Base-by-base conservation (phyloP, 495 filamentous ascomycete genomes). In the Podospora comata region DNA sequence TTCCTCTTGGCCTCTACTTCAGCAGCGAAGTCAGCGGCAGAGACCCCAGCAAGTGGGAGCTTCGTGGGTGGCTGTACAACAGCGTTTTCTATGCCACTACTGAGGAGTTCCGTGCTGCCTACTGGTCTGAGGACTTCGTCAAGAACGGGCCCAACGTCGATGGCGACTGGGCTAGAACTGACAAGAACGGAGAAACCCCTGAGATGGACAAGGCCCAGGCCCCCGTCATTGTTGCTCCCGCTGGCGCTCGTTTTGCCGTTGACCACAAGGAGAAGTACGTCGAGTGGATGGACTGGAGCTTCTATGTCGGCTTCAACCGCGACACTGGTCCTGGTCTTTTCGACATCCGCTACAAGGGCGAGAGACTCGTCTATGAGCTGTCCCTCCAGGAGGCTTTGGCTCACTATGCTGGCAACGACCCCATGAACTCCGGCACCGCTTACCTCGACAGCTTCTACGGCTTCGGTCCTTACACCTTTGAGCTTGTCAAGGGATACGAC, bases 311-410 rank as follows among this genome's bases (percentile, higher is more conserved):
- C 15, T 83, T 81, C 62, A 76, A 71, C 32, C 70, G 77, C 26
- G 84, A 83, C 64, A 75, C 78, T 3, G 84, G 83, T 23, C 68
- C 86, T 58, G 64, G 70, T 18, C 70, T 86, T n/a, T 81, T 79
- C 68, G 77, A 87, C 69, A 80, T 88, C 44, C 74, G 76, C 20
- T 86, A 82, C 74, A 81, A 86, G 68, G 84, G 83, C 19, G 76
- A 85, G 61, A 74, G 83, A 15, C 78, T 87, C 32, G 76, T 87
- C 55, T 86, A 87, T 73, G 84, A 87, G 71, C 77, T 87, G 44
- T 80, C 82, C 9, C 71, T 87, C 0, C 83, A 87, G 73, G 84
- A 88, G 72, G 85, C 84, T 3, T 70, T 87, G 59, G 79, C 85
- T 2, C 84, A 86, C 70, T 87, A 86, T 69, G 84, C 83, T 7